Evolutionary conservation across 176 grass and related monocot genomes (phyloP).

Genomic region (Pontederia crassipes): DNA sequence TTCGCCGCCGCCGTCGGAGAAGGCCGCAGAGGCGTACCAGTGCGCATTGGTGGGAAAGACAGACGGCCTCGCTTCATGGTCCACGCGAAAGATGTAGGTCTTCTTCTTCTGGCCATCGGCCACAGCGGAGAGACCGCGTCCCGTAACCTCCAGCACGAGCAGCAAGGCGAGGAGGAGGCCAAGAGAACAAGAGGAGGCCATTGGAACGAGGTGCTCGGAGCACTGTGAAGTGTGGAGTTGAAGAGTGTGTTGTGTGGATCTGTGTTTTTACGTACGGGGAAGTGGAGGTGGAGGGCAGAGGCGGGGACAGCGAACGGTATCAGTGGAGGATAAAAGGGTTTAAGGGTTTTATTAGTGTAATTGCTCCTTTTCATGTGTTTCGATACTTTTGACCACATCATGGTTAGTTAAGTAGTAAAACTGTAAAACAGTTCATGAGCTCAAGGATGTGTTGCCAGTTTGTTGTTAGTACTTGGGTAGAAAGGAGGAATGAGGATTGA

Average conservation of each 20-base stretch:
- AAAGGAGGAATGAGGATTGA: too few species aligned
- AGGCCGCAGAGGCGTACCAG: slow-evolving; percentile 79
- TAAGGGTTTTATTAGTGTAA: too few species aligned
- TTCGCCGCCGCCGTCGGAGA: slow-evolving; percentile 18
- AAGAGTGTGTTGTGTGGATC: neutral
- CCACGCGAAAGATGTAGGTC: slow-evolving; percentile 77
- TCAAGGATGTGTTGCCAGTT: too few species aligned
- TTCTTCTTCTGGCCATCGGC: slow-evolving; percentile 10
- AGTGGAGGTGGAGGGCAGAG: too few species aligned
- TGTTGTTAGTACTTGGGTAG: too few species aligned
- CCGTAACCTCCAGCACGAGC: neutral
- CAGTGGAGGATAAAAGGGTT: too few species aligned
- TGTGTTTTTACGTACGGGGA: too few species aligned
- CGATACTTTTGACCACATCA: too few species aligned
- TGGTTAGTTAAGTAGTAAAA: too few species aligned
- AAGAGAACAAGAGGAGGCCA: slow-evolving; percentile 11
- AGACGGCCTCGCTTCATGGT: slow-evolving; percentile 54
- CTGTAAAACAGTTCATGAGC: too few species aligned
- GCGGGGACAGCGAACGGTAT: too few species aligned
- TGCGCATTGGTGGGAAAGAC: slow-evolving; percentile 56
- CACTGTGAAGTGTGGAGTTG: neutral
- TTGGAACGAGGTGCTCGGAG: neutral
- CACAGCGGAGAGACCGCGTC: neutral
- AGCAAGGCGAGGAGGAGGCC: slow-evolving; percentile 8
- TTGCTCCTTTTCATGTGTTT: too few species aligned